Base-by-base conservation (phyloP, 2,329 filamentous ascomycete genomes). In the Dothidotthia symphoricarpi region DNA sequence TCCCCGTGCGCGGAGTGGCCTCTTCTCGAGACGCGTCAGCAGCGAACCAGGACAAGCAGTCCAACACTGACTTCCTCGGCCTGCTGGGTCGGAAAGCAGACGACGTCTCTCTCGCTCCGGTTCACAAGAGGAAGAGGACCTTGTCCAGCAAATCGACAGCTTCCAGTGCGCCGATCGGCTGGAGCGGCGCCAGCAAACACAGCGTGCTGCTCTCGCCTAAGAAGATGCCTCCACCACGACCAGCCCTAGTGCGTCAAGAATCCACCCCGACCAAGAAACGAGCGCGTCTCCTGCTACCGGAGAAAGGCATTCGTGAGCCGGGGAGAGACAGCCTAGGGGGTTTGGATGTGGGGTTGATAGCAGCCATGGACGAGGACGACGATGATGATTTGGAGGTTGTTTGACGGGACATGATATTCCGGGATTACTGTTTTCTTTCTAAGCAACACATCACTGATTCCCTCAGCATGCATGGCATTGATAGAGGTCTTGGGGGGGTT, bases 301-400 rank as follows among this genome's bases (percentile, higher is more conserved):
- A 69, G 26, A 75, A 73, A 47, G 73, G 73, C 4, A 71, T 75
- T 28, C 59, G 73, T 19, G 69, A 72, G 52, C 73, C 73, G 1
- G 73, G 73, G 3, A 49, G 73, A 28, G 73, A 75, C 31, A 73
- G 70, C 46, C 46, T 69, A 36, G 60, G 68, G 22, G 56, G 51
- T 5, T 33, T 64, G 28, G 60, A 66, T 24, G 51, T 64, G 13
- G 63, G 63, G 6, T 44, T 67, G 11, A 43, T 66, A 26, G 63
- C 63, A 16, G 62, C 63, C 15, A 63, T 63, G 59, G 66, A 69
- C 28, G 66, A 68, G 11, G 69, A 71, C 31, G 70, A 74, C 29
- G 71, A 74, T 53, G 71, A 74, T 53, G 71, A 71, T 40, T 59
- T 75, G 63, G 72, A 75, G 50, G 69, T 75, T 57, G 63, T 75